Evolutionary conservation across 495 filamentous ascomycete genomes (phyloP), one percentile per base, ranked within the genome.

Genomic region (Hypoxylon lienhwacheense): DNA sequence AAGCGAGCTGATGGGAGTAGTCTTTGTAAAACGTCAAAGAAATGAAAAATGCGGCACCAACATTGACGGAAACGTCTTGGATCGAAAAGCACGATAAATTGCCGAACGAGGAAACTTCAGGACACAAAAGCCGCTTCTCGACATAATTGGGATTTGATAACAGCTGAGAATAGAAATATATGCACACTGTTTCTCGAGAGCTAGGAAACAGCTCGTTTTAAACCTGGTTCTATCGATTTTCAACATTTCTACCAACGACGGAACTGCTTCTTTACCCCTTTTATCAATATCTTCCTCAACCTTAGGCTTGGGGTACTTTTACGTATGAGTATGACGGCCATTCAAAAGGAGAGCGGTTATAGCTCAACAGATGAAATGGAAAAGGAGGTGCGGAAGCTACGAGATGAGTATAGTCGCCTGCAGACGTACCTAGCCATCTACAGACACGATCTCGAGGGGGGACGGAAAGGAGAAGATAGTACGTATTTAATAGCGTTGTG

Each of bases 31-130:
- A 36, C 16, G 15, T 3, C 3, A 10, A 3, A 12, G 43, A 11
- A 29, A 15, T 24, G 22, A 31, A 16, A 43, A 35, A 42, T 24
- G 7, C 16, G 6, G 5, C 16, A 33, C 7, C 15, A 17, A 29
- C 17, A 4, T 41, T 32, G 50, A 61, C 47, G 58, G 36, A 61
- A 61, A 51, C 58, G 52, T 61, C 58, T 28, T 48, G 10, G 15
- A n/a, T 15, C 17, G 29, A 45, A 47, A 11, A 14, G 15, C n/a
- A 34, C 48, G 35, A 41, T 20, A 33, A 17, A 12, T 16, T 11
- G 5, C 57, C 51, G 57, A 61, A 61, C 52, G 25, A 39, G 51
- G 58, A 43, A 52, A 47, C 8, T 24, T 14, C 4, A 37, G 32
- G 15, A 31, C 29, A 61, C 58, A 61, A 61, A n/a, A 61, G 58